Evolutionary conservation across 2,329 filamentous ascomycete genomes (phyloP).

Genomic region (Aspergillus ochraceus): DNA sequence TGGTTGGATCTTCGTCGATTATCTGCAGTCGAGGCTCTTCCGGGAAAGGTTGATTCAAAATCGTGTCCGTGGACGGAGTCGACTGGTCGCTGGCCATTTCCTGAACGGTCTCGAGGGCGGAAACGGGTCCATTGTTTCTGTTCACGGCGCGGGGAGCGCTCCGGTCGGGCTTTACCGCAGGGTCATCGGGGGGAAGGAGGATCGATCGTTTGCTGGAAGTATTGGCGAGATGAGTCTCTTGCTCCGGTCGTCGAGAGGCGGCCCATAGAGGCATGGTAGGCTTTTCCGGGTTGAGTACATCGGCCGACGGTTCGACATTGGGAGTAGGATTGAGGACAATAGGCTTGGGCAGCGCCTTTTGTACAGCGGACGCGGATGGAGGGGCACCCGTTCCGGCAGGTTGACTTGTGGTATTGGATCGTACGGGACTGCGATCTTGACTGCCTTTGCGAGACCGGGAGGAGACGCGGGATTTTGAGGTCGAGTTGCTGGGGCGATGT

Average conservation of each 20-base stretch:
- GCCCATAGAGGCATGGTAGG: conserved; percentile 44
- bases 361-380: conserved; percentile 62
- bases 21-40: conserved; percentile 37
- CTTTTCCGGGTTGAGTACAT: conserved; percentile 66
- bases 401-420: conserved; percentile 46
- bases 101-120: conserved; percentile 83
- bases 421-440: conserved; percentile 64
- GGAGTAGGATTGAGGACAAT: conserved; percentile 58
- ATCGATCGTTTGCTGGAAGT: conserved; percentile 37
- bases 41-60: conserved; percentile 41
- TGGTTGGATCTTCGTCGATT: conserved; percentile 38
- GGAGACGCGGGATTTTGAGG: conserved; percentile 33
- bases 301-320: conserved; percentile 60
- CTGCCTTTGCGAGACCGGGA: conserved; percentile 66
- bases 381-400: conserved; percentile 37
- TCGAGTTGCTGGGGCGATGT: conserved; percentile 31
- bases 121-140: conserved; percentile 59
- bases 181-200: conserved; percentile 26
- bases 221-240: conserved; percentile 35
- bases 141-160: conserved; percentile 52
- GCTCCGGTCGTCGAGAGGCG: conserved; percentile 29
- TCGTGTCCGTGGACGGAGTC: conserved; percentile 56
- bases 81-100: conserved; percentile 75
- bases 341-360: conserved; percentile 70
- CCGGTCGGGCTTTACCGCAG: conserved; percentile 37